Evolutionary conservation across 2,329 filamentous ascomycete genomes (phyloP).

Genomic region (Neopestalotiopsis sp.): DNA sequence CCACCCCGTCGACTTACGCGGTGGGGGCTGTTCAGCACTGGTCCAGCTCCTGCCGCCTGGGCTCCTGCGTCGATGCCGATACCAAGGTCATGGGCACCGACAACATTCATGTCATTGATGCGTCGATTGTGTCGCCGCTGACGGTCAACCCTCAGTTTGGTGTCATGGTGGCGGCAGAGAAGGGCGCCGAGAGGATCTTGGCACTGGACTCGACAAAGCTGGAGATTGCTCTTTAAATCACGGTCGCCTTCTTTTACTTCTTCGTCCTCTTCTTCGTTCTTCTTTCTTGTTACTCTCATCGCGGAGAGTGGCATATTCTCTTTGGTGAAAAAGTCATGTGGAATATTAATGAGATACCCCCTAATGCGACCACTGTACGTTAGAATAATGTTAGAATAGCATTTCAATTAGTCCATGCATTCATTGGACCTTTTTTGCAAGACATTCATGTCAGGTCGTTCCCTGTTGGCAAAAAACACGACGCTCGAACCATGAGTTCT

Average conservation of each 20-base stretch:
- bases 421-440: background rate
- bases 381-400: background rate
- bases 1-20: slow-evolving; percentile 51
- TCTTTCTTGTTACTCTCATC: too few relatives aligned
- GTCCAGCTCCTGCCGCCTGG: slow-evolving; percentile 57
- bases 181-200: slow-evolving; percentile 53
- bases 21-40: slow-evolving; percentile 57
- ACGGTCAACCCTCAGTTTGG: slow-evolving; percentile 61
- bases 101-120: slow-evolving; percentile 58
- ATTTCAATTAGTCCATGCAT: background rate
- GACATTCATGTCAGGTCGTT: background rate
- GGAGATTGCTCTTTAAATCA: background rate
- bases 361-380: background rate
- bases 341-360: slow-evolving; percentile 2
- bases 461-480: background rate
- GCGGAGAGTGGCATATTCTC: too few relatives aligned
- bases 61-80: slow-evolving; percentile 51
- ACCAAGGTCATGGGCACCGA: slow-evolving; percentile 51
- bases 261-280: background rate
- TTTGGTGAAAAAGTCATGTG: background rate
- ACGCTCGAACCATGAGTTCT: background rate
- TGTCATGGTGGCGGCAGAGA: slow-evolving; percentile 58
- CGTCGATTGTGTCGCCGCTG: slow-evolving; percentile 52
- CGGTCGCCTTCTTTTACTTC: background rate
- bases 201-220: slow-evolving; percentile 13